phyloP scores from a whole-genome alignment of 257 asterid species.

The Solanum bulbocastanum region DNA sequence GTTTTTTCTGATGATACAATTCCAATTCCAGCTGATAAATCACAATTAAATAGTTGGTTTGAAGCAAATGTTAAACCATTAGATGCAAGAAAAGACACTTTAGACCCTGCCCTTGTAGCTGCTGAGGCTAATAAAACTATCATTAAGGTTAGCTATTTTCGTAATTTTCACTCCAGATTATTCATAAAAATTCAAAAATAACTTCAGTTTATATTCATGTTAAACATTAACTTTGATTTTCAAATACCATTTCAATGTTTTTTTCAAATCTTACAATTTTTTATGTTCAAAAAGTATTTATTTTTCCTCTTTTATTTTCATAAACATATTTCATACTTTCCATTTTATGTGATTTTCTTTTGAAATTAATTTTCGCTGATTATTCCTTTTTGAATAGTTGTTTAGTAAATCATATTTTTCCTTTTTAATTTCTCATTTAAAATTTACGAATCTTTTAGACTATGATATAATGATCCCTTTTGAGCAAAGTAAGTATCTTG shows the following conservation, averaged over 20 bases:
- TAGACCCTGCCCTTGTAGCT: conserved; percentile 17
- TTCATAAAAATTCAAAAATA: background rate
- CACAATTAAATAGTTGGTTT: conserved; percentile 40
- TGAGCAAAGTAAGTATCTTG: background rate
- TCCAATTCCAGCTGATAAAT: conserved; percentile 31
- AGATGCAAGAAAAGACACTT: background rate
- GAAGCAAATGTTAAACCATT: conserved; percentile 4
- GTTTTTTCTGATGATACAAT: conserved; percentile 2
- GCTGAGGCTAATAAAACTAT: conserved; percentile 22
- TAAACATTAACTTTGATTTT: background rate
- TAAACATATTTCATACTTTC: background rate
- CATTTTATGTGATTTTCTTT: background rate
- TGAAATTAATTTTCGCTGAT: background rate
- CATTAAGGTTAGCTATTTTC: conserved; percentile 18
- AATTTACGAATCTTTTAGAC: background rate
- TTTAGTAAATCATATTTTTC: background rate
- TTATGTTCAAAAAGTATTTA: background rate
- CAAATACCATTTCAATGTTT: background rate
- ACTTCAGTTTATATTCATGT: background rate
- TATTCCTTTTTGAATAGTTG: background rate
- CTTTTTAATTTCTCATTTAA: background rate
- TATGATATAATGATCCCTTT: background rate
- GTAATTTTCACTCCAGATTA: background rate
- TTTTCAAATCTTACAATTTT: background rate
- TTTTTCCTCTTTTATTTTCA: background rate